Evolutionary conservation across 805 yeast genomes (phyloP), one percentile per base, ranked within the genome.

Genomic region (Candida tibetensis): DNA sequence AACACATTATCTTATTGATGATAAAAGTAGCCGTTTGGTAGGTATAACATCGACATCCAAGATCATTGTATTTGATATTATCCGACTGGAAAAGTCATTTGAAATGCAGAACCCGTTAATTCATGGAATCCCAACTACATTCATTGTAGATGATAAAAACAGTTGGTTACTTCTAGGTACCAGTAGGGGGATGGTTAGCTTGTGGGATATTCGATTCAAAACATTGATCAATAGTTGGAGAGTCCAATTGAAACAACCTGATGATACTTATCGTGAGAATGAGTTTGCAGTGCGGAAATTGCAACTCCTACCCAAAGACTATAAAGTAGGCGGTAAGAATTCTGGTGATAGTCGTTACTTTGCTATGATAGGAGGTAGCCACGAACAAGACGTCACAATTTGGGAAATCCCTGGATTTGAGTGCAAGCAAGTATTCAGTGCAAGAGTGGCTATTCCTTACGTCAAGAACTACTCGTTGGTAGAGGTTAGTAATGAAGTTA

Each of bases 161-260:
- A 63, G 74, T 4, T 87, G 96, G 87, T 55, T 86, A 1, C 56
- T 86, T 6, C 54, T 83, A 2, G 97, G 96, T 0, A 86, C 96
- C 0, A 64, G 76, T 0, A 74, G 73, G 28, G 97, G 97, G 1
- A 64, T 82, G 1, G 54, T 93, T 21, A 81, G 79, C 45, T 60
- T 91, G 12, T 89, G 96, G 95, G 96, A 89, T 57, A 47, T 85
- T 25, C 66, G 95, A 37, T 86, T 88, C 55, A 70, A 70, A 25
- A 41, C 83, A 0, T 63, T 74, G 29, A 63, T 87, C 25, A 80
- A 75, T 43, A 66, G 82, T 1, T 84, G 88, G 79, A 72, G 74
- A 7, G 71, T 87, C 31, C 36, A 36, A 5, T 23, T 26, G 18
- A 32, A 35, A 16, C 36, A 36, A 5, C 23, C 39, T 12, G 35